Evolutionary conservation across 2,329 filamentous ascomycete genomes (phyloP), one percentile per base, ranked within the genome.

Genomic region (Penicillium sp.): DNA sequence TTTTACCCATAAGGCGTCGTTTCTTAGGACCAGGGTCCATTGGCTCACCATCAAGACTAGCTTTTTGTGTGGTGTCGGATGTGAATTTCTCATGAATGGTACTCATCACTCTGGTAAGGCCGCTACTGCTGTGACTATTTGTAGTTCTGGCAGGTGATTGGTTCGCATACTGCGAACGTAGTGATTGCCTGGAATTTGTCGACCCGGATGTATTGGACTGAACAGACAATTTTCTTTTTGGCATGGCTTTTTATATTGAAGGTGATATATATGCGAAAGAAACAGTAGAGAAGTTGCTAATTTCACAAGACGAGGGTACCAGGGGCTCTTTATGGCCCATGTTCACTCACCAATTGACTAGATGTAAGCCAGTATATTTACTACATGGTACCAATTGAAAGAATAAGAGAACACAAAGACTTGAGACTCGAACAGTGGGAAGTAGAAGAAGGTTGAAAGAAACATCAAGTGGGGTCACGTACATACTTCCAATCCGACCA

Each of bases 381-480:
- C 9, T 35, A 35, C 14, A 24, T 29, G 7, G 22, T 43, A 26
- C 24, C 3, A 13, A 22, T 7, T 47, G 31, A 24, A 47, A 34
- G 31, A 16, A 24, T n/a, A 47, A 1, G 18, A 47, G 31, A 47
- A 22, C 3, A 47, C 31, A 47, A 47, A 47, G 44, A 35, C 14
- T 47, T 5, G 20, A 34, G 20, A 35, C 31, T 47, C 20, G 5
- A 22, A 22, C 18, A 3, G 44, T 10, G 29, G n/a, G 6, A 42
- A 29, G 34, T 42, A 2, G 49, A 35, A 44, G n/a, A n/a, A n/a
- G n/a, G 38, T 51, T 45, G 39, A 51, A 51, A 51, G 49, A 20
- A 51, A 35, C 13, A 26, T 45, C 38, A 18, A 1, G 6, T 13
- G 10, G 5, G 5, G n/a, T 34, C 38, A 35, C 29, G 31, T 51